These are phyloP conservation scores for Flaveria floridana DNA, from an alignment of 140 eudicot genomes.

Conservation along the genomic window DNA sequence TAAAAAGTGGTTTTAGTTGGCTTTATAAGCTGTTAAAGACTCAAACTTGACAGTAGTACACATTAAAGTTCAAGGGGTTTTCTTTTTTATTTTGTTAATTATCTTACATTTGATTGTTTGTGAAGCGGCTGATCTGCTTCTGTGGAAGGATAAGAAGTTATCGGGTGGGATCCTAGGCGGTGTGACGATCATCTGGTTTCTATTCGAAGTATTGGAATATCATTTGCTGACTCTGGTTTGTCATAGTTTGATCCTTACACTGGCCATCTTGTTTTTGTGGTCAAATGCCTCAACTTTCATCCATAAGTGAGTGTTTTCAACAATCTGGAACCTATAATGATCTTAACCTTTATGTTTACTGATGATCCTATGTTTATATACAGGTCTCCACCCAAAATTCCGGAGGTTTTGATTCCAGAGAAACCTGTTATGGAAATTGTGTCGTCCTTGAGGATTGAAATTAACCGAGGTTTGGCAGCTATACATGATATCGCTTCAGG, in stretches of 20 bases:
- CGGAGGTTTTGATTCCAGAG: constrained; percentile 77
- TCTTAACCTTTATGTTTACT: neutral
- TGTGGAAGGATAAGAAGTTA: constrained; percentile 89
- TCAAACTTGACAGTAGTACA: no score
- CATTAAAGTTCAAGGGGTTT: neutral
- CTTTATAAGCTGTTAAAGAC: constrained; percentile 21
- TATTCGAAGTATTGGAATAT: constrained; percentile 70
- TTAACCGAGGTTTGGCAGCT: constrained; percentile 52
- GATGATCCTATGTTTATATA: neutral
- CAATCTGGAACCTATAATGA: neutral
- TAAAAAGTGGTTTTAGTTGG: constrained; percentile 7
- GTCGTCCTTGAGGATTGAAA: constrained; percentile 53
- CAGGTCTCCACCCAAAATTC: constrained; percentile 82
- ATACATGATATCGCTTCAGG: constrained; percentile 72
- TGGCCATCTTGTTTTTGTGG: constrained; percentile 72
- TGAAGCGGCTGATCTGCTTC: constrained; percentile 82
- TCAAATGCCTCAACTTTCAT: constrained; percentile 71
- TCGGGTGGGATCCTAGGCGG: constrained; percentile 73
- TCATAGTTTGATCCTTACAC: constrained; percentile 61
- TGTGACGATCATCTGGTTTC: constrained; percentile 66
- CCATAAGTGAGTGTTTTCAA: constrained; percentile 53
- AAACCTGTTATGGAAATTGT: constrained; percentile 54
- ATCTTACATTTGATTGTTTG: constrained; percentile 12
- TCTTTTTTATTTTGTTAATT: neutral
- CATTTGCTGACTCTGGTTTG: constrained; percentile 70